phyloP scores from a whole-genome alignment of 768 basidiomycete genomes.

The Candolleomyces aberdarensis region DNA sequence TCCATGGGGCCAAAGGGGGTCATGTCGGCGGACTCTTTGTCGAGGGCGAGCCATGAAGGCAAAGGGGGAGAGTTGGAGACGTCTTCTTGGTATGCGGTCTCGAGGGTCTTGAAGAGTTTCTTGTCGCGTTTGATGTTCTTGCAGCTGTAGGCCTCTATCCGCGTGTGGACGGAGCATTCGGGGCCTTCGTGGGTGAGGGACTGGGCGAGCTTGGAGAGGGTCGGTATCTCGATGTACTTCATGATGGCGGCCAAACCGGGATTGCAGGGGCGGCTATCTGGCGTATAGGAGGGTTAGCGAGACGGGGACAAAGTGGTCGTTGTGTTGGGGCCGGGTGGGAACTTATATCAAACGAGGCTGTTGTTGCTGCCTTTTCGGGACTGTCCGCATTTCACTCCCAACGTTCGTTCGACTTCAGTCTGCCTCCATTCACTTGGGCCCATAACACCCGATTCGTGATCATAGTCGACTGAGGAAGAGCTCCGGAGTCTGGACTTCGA shows the following conservation, averaged over 20 bases:
- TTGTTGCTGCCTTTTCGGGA: constrained; percentile 2
- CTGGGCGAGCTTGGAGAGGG: constrained; percentile 71
- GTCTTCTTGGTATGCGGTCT: constrained; percentile 80
- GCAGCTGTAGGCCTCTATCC: constrained; percentile 96
- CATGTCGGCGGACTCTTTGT: constrained; percentile 61
- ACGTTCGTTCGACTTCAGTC: neutral
- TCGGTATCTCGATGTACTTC: constrained; percentile 90
- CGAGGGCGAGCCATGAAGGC: constrained; percentile 73
- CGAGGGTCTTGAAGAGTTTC: constrained; percentile 91
- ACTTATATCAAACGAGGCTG: neutral
- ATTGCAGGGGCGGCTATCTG: constrained; percentile 5
- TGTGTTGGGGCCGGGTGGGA: constrained; percentile 3
- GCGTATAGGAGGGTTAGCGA: constrained; percentile 3
- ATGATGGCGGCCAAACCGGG: constrained; percentile 35
- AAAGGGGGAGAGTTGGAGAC: constrained; percentile 81
- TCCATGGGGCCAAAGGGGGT: constrained; percentile 92
- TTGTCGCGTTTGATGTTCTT: constrained; percentile 98
- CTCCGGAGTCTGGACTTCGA: too few species aligned
- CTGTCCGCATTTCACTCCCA: neutral
- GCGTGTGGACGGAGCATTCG: constrained; percentile 85
- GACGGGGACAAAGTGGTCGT: neutral
- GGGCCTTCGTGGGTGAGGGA: constrained; percentile 83
- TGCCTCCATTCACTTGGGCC: neutral
- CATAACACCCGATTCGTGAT: neutral
- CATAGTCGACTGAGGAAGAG: neutral